Base-by-base conservation (phyloP, 73 alveolate genomes). In the Symbiodinium natans region DNA sequence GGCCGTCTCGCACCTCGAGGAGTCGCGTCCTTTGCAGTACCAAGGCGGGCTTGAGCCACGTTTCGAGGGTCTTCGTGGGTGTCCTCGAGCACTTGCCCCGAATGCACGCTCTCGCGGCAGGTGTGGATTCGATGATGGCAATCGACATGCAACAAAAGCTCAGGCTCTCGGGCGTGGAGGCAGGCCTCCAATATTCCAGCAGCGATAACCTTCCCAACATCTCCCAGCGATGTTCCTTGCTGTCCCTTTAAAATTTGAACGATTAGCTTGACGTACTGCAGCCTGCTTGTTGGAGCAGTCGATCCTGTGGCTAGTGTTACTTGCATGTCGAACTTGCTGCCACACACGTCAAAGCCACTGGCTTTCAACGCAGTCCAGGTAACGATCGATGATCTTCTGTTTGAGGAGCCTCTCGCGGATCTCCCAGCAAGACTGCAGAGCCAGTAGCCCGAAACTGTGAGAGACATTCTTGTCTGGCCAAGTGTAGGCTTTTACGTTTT, bases 81-180 rank as follows among this genome's bases (percentile, higher is more conserved):
- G n/a, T 52, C 27, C 27, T 52, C 0, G 68, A 52, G 68, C n/a
- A n/a, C n/a, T n/a, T n/a, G n/a, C n/a, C n/a, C n/a, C n/a, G n/a
- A n/a, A n/a, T n/a, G n/a, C n/a, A n/a, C n/a, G n/a, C n/a, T n/a
- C 0, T 52, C n/a, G 13, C 6, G 1, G 13, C 68, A 52, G 86
- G 71, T 11, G 63, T 82, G 33, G 71, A 82, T 59, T 19, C 39
- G 40, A 42, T 36, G 89, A 21, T 82, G 63, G 89, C 89, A 38
- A 82, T 82, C 43, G 71, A 80, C 56, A 36, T 80, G 56, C 87
- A 82, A 29, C 59, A 36, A 59, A 82, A 82, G 89, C 71, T n/a
- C 59, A 40, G 54, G 36, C 36, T 34, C 34, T 42, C 86, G 31
- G 68, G 68, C 68, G 33, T 40, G 31, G 89, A 82, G 89, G 89